Base-by-base conservation (phyloP, 192 early-diverging fungal species). In the Geranomyces variabilis region DNA sequence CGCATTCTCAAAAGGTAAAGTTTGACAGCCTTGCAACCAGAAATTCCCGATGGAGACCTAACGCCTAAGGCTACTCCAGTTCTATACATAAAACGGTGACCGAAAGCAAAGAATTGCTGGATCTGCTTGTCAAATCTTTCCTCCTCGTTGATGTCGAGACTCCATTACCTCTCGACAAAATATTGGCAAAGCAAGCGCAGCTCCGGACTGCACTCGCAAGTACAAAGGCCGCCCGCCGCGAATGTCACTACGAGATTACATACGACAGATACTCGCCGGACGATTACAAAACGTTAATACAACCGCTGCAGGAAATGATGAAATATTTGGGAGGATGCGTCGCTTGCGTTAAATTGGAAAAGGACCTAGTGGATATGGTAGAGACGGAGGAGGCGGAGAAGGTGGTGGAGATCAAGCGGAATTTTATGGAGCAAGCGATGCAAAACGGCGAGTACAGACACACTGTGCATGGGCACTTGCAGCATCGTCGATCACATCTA, bases 301-400 rank as follows among this genome's bases (percentile, higher is more conserved):
- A 56, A 30, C 71, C 71, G 22, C 71, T 74, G 4, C 63, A 74
- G 43, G 71, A 66, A 36, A 59, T 67, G 63, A 74, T 74, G 71
- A 74, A 74, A 44, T 74, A 74, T 34, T 46, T 74, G 10, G 57
- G 64, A 51, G 71, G 71, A 12, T 67, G 66, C 63, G 71, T 67
- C 0, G 51, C 63, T 0, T 66, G 63, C 55, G 30, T 74, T 10
- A 74, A 67, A 43, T 24, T 74, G 33, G 65, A 66, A 45, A 67
- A 74, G 34, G 71, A 51, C 5, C 71, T 74, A 8, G 22, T 72
- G 14, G 70, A 72, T 29, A 67, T 66, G 64, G 21, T 53, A 13
- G 71, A 67, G 24, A 60, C 7, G 17, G 58, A 60, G 17, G 58
- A 34, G 7, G 31, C 15, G 3, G 28, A 19, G 7, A 64, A 57